Conservation (phyloP, 805 yeast genomes). For the Ogataea sp. region DNA sequence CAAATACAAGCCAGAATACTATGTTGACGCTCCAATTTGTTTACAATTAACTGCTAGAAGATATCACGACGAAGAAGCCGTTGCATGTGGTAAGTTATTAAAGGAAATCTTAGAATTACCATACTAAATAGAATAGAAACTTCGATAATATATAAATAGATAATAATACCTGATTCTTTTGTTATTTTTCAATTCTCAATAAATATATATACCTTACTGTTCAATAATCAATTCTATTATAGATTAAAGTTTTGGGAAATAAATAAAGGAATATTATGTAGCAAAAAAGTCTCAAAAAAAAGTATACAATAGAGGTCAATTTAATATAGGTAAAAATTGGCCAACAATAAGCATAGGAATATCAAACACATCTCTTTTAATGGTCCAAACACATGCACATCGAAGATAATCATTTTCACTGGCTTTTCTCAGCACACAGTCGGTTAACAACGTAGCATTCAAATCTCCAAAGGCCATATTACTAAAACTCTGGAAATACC, state of each 20-base stretch:
- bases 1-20: constrained; percentile 38
- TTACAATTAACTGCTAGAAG: constrained; percentile 48
- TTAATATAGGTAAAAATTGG: constrained; percentile 63
- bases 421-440: constrained; percentile 35
- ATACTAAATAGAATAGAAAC: not conserved
- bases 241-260: too few species aligned
- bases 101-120: constrained; percentile 14
- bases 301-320: constrained; percentile 4
- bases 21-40: constrained; percentile 46
- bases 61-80: constrained; percentile 49
- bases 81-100: constrained; percentile 23
- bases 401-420: constrained; percentile 33
- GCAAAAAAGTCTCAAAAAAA: not conserved
- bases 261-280: not conserved
- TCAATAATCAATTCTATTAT: too few species aligned
- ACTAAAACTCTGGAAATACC: constrained; percentile 66
- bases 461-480: constrained; percentile 63
- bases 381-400: constrained; percentile 81
- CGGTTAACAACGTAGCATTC: constrained; percentile 43
- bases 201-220: too few species aligned
- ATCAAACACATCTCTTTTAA: constrained; percentile 75
- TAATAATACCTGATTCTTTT: too few species aligned
- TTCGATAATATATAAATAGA: not conserved
- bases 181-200: not conserved
- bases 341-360: constrained; percentile 81